These are phyloP conservation scores for Cercospora berteroae DNA, from an alignment of 2,329 filamentous ascomycete genomes.

Conservation along the genomic window DNA sequence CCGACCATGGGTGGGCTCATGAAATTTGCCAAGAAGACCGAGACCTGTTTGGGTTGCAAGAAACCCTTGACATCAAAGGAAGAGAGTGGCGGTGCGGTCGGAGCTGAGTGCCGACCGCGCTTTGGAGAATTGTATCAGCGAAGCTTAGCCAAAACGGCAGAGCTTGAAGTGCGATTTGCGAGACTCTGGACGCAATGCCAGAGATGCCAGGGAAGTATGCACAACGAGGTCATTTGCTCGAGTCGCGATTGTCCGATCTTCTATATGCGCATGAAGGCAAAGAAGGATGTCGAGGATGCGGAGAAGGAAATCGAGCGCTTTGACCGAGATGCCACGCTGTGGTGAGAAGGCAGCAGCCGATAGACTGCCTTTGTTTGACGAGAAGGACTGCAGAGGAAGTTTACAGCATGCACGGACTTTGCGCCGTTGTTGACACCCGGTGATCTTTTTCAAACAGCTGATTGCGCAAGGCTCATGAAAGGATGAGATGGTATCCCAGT, in stretches of 20 bases:
- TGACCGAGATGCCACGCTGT: conserved; percentile 76
- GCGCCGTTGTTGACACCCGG: neutral
- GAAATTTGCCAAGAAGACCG: conserved; percentile 97
- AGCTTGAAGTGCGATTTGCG: conserved; percentile 89
- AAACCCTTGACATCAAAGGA: conserved; percentile 80
- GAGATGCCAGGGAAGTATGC: conserved; percentile 94
- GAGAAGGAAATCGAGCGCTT: conserved; percentile 88
- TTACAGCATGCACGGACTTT: neutral
- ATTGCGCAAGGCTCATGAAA: neutral
- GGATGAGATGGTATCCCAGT: neutral
- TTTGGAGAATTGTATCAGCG: conserved; percentile 93
- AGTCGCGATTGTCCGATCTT: conserved; percentile 98
- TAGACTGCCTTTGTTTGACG: neutral
- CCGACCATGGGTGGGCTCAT: conserved; percentile 90
- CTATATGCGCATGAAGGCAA: conserved; percentile 99
- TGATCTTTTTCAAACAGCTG: neutral
- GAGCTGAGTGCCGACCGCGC: conserved; percentile 76
- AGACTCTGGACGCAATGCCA: conserved; percentile 98
- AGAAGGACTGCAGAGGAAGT: neutral
- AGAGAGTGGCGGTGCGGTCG: conserved; percentile 83
- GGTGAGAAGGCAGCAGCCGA: conserved; percentile 42
- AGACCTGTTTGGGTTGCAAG: conserved; percentile 99
- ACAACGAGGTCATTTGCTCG: conserved; percentile 96
- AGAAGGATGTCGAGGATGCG: conserved; percentile 96
- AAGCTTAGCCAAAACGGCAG: conserved; percentile 80